These are phyloP conservation scores for Linderniella brevidens DNA, from an alignment of 257 asterid genomes.

Conservation along the genomic window DNA sequence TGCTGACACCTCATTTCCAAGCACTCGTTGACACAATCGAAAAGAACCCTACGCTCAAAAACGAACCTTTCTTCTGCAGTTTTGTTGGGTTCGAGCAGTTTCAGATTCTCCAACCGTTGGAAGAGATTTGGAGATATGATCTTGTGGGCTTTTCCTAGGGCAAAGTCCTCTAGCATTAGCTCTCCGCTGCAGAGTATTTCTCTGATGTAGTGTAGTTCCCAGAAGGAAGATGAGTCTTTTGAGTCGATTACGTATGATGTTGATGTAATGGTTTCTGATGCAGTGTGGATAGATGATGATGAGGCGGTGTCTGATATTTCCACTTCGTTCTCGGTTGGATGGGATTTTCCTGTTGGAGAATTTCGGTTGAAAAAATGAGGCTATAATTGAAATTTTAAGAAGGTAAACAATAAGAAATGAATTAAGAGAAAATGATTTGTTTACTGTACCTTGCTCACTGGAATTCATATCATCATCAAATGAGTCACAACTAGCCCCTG, in stretches of 20 bases:
- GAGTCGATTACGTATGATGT: constrained; percentile 15
- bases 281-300: constrained; percentile 29
- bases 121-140: constrained; percentile 41
- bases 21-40: constrained; percentile 54
- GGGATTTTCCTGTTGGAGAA: constrained; percentile 23
- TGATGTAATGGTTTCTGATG: constrained; percentile 26
- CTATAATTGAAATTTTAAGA: background rate
- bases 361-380: background rate
- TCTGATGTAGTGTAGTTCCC: constrained; percentile 49
- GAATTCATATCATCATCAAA: constrained; percentile 33
- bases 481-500: constrained; percentile 46
- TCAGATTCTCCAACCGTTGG: constrained; percentile 42
- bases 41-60: constrained; percentile 39
- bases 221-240: constrained; percentile 23
- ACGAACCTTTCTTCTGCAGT: constrained; percentile 25
- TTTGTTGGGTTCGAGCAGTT: constrained; percentile 17
- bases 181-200: constrained; percentile 31
- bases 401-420: background rate
- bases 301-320: constrained; percentile 77
- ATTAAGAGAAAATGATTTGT: constrained; percentile 9
- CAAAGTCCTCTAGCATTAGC: constrained; percentile 36
- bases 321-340: constrained; percentile 25
- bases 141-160: constrained; percentile 41
- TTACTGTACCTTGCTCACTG: constrained; percentile 31
- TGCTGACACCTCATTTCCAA: constrained; percentile 27